Percentiles rank a stretch among this genome's conserved stretches.
phyloP scores from a whole-genome alignment of 345 rosid genomes.

The Eucalyptus melliodora region DNA sequence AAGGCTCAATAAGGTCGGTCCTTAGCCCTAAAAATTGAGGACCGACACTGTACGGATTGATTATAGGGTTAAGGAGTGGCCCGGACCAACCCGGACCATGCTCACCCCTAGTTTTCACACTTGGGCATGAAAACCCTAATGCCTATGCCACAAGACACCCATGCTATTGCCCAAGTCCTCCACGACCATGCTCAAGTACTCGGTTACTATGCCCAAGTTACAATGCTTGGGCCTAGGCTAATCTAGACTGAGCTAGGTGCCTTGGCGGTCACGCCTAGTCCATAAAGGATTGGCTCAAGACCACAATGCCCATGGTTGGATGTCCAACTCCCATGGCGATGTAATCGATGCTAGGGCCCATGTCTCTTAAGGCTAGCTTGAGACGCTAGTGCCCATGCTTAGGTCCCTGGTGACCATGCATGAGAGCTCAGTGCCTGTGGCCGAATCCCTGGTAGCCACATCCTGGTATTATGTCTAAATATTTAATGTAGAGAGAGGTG shows the following conservation, averaged over 20 bases:
- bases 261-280: accelerated
- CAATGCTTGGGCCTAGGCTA: background rate
- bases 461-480: background rate
- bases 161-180: too few species aligned
- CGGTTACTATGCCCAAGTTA: background rate
- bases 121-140: too few species aligned
- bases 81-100: too few species aligned
- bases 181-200: too few species aligned
- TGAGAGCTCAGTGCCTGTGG: accelerated
- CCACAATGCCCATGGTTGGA: background rate
- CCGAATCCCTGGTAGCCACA: accelerated
- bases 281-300: background rate
- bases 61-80: too few species aligned
- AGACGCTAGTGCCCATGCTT: background rate
- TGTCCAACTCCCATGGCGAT: background rate
- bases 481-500: background rate
- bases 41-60: too few species aligned
- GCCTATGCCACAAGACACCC: too few species aligned
- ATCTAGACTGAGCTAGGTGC: background rate
- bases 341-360: background rate
- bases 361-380: background rate
- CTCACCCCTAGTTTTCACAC: background rate
- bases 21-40: too few species aligned
- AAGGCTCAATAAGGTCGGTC: too few species aligned
- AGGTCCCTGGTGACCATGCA: accelerated